These are phyloP conservation scores for Pichia insulana DNA, from an alignment of 805 yeast species.

Conservation along the genomic window DNA sequence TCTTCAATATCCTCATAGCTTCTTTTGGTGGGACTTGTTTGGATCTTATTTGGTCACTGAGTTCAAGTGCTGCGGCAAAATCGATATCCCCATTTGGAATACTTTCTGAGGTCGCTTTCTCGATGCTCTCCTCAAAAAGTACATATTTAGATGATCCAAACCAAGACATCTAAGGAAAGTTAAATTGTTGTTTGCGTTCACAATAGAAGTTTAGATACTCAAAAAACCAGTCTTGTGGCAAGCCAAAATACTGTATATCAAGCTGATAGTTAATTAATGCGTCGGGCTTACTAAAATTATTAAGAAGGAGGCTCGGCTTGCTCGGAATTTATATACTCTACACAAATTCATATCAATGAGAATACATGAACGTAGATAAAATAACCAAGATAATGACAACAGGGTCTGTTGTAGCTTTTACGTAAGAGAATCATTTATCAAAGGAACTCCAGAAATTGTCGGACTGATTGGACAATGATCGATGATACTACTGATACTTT, in stretches of 20 bases:
- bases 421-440: not conserved
- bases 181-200: not conserved
- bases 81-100: constrained; percentile 90
- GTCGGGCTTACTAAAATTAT: too few species aligned
- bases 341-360: too few species aligned
- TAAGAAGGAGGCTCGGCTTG: too few species aligned
- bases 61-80: constrained; percentile 60
- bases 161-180: constrained; percentile 38
- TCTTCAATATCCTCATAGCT: constrained; percentile 78
- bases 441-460: not conserved
- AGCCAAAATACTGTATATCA: too few species aligned
- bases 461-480: constrained; percentile 25
- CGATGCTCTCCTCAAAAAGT: constrained; percentile 53
- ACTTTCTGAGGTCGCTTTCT: constrained; percentile 77
- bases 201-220: not conserved
- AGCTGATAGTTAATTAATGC: too few species aligned
- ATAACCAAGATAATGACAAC: too few species aligned
- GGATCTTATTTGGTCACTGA: constrained; percentile 79
- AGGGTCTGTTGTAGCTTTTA: too few species aligned
- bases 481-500: constrained; percentile 15
- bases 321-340: too few species aligned
- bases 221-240: too few species aligned
- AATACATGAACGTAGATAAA: too few species aligned
- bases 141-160: constrained; percentile 30
- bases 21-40: constrained; percentile 71